phyloP scores from a whole-genome alignment of 805 yeast species.

The Saccharomycopsis selenospora region DNA sequence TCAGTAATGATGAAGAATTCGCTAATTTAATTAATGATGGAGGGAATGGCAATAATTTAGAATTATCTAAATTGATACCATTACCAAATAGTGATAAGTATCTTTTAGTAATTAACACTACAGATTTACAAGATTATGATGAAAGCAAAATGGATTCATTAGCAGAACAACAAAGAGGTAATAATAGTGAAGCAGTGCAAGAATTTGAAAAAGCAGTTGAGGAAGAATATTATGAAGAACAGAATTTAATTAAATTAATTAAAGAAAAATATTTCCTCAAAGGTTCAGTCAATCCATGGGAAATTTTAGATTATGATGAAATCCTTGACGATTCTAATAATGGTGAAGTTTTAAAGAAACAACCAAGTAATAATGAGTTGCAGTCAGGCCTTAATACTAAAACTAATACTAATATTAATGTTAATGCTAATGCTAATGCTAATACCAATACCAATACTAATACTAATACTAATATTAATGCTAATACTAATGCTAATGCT shows the following conservation, averaged over 20 bases:
- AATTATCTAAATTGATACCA: slow-evolving; percentile 19
- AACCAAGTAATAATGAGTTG: too few species aligned
- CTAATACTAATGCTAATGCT: not conserved
- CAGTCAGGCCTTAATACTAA: too few species aligned
- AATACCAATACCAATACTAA: too few species aligned
- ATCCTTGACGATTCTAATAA: not conserved
- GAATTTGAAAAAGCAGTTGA: slow-evolving; percentile 23
- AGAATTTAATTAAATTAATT: slow-evolving; percentile 10
- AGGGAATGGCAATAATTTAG: slow-evolving; percentile 9
- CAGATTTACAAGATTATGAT: slow-evolving; percentile 16
- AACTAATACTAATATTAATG: too few species aligned
- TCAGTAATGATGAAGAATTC: not conserved
- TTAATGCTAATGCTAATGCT: too few species aligned
- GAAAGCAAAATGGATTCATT: slow-evolving; percentile 12
- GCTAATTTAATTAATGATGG: not conserved
- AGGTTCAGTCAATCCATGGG: slow-evolving; percentile 20
- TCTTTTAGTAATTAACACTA: slow-evolving; percentile 19
- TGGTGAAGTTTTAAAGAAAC: not conserved
- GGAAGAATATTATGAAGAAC: slow-evolving; percentile 19
- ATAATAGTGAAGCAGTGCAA: slow-evolving; percentile 17
- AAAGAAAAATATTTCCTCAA: slow-evolving; percentile 17
- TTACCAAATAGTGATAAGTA: slow-evolving; percentile 21
- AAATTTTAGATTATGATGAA: slow-evolving; percentile 16
- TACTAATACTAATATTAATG: too few species aligned
- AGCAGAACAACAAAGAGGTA: slow-evolving; percentile 11